Base-by-base conservation (phyloP, 2,329 filamentous ascomycete species). In the Paramyrothecium roridum region DNA sequence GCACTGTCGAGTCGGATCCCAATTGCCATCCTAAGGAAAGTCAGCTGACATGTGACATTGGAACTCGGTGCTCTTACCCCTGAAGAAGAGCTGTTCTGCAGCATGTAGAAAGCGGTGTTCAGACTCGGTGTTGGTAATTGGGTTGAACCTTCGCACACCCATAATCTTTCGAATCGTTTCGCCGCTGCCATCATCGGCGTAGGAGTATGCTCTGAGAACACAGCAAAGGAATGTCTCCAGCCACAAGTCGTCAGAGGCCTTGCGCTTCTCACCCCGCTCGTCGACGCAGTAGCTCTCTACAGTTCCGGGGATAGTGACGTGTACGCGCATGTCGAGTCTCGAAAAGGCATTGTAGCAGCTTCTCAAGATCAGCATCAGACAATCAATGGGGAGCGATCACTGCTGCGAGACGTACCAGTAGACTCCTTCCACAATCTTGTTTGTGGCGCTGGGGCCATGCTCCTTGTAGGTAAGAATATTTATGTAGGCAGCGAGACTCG, bases 341-440 rank as follows among this genome's bases (percentile, higher is more conserved):
- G 95, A 98, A 73, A 99, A 97, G 61, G 95, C 95, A 90, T 99
- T 99, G 82, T 99, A 99, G 76, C 95, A 99, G 76, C 80, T 82
- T 56, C 10, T 8, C 12, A 19, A 3, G 16, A 52, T 65, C 47
- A 61, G 62, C 61, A 51, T 54, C 16, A 8, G n/a, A 30, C 22
- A n/a, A 3, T 12, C 33, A 11, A 22, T 26, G 26, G 12, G 10
- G 46, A 20, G 21, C 20, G 19, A 4, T n/a, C 6, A 20, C 19
- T 40, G 51, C 47, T 21, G 48, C n/a, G 26, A 21, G 51, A 55
- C 81, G 61, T 80, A 95, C 91, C 95, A 98, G 76, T 97, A 98
- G 43, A 96, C 81, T 6, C 95, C 95, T 61, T 96, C 95, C 10
- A 92, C 89, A 56, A 98, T 95, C 77, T 97, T 98, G 69, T 90